Evolutionary conservation across 2,329 filamentous ascomycete genomes (phyloP), one percentile per base, ranked within the genome.

Genomic region (Cladophialophora immunda): DNA sequence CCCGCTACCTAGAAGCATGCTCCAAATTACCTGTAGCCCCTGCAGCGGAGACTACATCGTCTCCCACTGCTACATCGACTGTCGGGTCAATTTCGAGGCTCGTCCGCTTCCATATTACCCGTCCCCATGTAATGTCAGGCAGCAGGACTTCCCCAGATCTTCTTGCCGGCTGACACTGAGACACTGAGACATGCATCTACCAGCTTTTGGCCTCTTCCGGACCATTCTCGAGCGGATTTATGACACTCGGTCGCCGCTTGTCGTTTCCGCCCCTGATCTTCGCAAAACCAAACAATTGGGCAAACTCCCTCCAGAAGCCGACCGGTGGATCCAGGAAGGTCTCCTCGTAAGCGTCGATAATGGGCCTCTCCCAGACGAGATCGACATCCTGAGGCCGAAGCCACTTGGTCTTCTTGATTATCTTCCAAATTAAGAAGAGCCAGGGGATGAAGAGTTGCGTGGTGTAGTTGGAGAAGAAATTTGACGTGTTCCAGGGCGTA

Each of bases 401-500:
- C 25, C 63, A 29, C 17, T 50, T 63, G 59, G 68, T 70, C 9
- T 38, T 36, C 56, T 70, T 70, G 75, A 87, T 22, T 3, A 69
- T 11, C 56, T 71, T 71, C 69, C 69, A 71, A 19, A 54, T 58
- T 1, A 67, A 25, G 45, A 60, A 71, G 6, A 71, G 34, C 27
- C 63, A 19, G 8, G 68, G 68, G 3, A 64, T 64, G n/a, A 70
- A 61, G 45, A 66, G 55, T 25, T 66, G 64, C 67, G 66, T 69
- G 55, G 60, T 68, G 62, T 70, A 70, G 55, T 54, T 63, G 22
- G 91, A 91, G 50, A 93, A 79, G 76, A 93, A 94, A 17, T 83
- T 85, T 6, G 86, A 83, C 0, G 88, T 75, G 62, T 85, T 82
- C 90, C 89, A 93, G 0, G 89, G 87, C 58, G 92, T 75, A 73